A percentile compares a stretch with the other conserved stretches of the same genome.
Conservation (phyloP, 768 basidiomycete genomes). For the Naganishia kalamii region DNA sequence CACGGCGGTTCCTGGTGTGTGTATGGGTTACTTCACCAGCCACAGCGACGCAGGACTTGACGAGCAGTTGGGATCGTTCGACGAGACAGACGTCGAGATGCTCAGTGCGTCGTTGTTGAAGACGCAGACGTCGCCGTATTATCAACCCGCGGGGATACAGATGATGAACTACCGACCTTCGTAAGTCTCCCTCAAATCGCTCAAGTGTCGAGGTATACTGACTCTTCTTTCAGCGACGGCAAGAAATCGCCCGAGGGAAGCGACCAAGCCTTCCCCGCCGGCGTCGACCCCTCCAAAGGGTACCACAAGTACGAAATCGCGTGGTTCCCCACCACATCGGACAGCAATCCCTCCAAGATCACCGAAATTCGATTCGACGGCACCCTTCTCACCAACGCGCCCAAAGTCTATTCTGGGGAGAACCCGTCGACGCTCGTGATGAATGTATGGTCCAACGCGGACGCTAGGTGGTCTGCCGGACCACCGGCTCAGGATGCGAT, state of each 20-base stretch:
- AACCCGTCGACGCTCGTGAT: not conserved
- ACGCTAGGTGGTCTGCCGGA: not conserved
- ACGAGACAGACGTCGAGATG: slow-evolving; percentile 9
- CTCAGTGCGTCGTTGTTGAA: not conserved
- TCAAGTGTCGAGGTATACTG: not conserved
- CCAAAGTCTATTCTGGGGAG: not conserved
- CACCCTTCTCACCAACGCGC: not conserved
- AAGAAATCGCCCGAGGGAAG: not conserved
- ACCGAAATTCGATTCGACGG: slow-evolving; percentile 14
- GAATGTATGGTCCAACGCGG: slow-evolving; percentile 6
- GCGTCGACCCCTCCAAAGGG: not conserved
- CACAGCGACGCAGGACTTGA: not conserved
- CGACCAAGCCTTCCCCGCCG: not conserved
- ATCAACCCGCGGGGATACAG: not conserved
- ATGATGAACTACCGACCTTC: slow-evolving; percentile 1
- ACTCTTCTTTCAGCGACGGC: not conserved
- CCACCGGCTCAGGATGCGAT: not conserved
- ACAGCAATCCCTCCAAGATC: not conserved
- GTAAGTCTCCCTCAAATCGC: not conserved
- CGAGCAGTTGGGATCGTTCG: not conserved
- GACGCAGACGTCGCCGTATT: not conserved
- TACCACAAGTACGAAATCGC: slow-evolving; percentile 3
- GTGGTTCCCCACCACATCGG: not conserved
- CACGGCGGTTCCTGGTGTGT: not conserved
- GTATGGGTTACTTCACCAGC: not conserved